Evolutionary conservation across 2,329 filamentous ascomycete genomes (phyloP).

Genomic region (Arthrobotrys megalospora): DNA sequence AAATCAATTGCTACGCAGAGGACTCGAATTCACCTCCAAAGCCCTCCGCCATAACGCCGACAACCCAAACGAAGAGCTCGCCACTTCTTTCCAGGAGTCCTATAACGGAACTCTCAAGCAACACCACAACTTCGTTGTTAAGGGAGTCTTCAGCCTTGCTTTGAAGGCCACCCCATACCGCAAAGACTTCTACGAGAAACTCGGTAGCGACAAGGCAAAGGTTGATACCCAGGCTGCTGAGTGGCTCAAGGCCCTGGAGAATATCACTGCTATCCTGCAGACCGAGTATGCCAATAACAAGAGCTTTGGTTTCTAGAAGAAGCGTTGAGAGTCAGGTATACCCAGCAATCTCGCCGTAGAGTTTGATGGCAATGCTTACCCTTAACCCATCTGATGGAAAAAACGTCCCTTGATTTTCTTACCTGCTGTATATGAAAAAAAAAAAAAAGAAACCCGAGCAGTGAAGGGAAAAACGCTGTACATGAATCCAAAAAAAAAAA

Average conservation of each 20-base stretch:
- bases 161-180: constrained; percentile 95
- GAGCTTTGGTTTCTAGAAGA: constrained; percentile 41
- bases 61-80: constrained; percentile 80
- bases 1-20: constrained; percentile 71
- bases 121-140: constrained; percentile 89
- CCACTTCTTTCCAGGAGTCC: constrained; percentile 86
- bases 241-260: constrained; percentile 84
- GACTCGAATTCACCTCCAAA: constrained; percentile 92
- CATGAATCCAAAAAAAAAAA: background rate
- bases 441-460: background rate
- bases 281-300: constrained; percentile 70
- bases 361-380: constrained; percentile 19
- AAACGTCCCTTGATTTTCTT: background rate
- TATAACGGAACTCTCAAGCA: constrained; percentile 91
- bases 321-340: constrained; percentile 21
- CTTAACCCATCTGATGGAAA: constrained; percentile 15
- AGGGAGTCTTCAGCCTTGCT: constrained; percentile 91
- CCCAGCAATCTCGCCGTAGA: constrained; percentile 20
- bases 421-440: background rate
- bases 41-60: constrained; percentile 83
- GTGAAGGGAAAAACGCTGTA: constrained; percentile 7
- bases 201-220: constrained; percentile 75
- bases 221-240: constrained; percentile 75
- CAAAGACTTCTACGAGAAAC: constrained; percentile 91
- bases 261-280: constrained; percentile 82